Percentiles rank a stretch among this genome's conserved stretches.
phyloP scores from a whole-genome alignment of 148 eudicot genomes.

The Camellia sinensis region DNA sequence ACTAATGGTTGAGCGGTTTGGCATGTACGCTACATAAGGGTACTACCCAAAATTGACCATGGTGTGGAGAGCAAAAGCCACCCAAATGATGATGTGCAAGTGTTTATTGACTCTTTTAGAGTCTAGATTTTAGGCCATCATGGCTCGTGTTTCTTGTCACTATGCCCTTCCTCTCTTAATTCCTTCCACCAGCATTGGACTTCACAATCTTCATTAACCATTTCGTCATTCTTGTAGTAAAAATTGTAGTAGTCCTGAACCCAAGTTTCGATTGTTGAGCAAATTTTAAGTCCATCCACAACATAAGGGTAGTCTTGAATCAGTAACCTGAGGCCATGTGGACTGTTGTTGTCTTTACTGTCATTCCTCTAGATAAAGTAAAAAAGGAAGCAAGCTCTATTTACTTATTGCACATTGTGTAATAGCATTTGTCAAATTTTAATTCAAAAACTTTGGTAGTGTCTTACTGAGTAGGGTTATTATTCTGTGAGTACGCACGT shows the following conservation, averaged over 20 bases:
- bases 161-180: constrained; percentile 17
- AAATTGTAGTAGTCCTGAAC: constrained; percentile 14
- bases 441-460: too few species aligned
- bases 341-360: constrained; percentile 15
- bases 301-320: constrained; percentile 28
- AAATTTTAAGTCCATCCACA: constrained; percentile 25
- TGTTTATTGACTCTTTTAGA: constrained; percentile 14
- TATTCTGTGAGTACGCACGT: too few species aligned
- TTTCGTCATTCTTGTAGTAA: constrained; percentile 23
- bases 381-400: neutral
- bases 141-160: constrained; percentile 23
- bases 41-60: too few species aligned
- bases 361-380: constrained; percentile 24
- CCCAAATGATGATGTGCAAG: constrained; percentile 12
- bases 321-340: constrained; percentile 16
- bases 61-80: too few species aligned
- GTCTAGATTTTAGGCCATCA: constrained; percentile 36
- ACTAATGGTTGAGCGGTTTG: too few species aligned
- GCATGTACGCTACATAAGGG: too few species aligned
- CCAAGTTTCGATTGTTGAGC: constrained; percentile 29
- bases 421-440: too few species aligned
- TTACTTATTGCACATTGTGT: too few species aligned
- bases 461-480: too few species aligned
- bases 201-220: constrained; percentile 14
- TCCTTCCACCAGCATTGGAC: constrained; percentile 27